These are phyloP conservation scores for Rhizopus delemar DNA, from an alignment of 371 early-diverging fungal genomes.

Conservation along the genomic window DNA sequence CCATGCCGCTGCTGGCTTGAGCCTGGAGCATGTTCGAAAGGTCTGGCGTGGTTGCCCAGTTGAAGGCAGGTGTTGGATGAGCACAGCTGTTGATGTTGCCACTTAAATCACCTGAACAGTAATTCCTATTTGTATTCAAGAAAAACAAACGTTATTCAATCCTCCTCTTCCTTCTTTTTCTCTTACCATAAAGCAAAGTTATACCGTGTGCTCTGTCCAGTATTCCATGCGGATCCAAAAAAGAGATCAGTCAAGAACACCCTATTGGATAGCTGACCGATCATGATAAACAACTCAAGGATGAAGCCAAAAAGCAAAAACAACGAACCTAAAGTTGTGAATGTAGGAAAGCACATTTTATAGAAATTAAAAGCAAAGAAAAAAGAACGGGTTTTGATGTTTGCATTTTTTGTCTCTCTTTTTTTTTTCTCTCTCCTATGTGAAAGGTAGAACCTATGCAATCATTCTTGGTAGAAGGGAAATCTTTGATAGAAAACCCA, in stretches of 20 bases:
- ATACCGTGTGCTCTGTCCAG: constrained; percentile 11
- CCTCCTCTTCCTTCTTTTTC: neutral
- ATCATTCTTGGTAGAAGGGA: too few species aligned
- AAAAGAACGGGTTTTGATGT: neutral
- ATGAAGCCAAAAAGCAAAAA: constrained; percentile 39
- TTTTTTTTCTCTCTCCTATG: neutral
- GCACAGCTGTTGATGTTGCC: constrained; percentile 21
- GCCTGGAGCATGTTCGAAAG: constrained; percentile 20
- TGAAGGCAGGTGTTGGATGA: constrained; percentile 28
- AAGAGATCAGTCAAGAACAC: constrained; percentile 27
- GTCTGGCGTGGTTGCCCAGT: constrained; percentile 42
- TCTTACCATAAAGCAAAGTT: constrained; percentile 42
- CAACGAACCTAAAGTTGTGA: constrained; percentile 30
- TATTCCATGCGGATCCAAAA: constrained; percentile 27
- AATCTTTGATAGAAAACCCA: too few species aligned
- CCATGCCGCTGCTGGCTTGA: constrained; percentile 12
- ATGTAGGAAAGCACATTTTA: constrained; percentile 19
- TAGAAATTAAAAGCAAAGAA: neutral
- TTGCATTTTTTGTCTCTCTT: neutral
- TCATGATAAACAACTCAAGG: constrained; percentile 38
- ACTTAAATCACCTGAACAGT: constrained; percentile 22
- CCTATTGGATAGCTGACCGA: constrained; percentile 37
- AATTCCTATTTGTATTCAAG: constrained; percentile 23
- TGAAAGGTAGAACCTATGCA: too few species aligned
- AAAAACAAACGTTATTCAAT: neutral